Evolutionary conservation across 768 basidiomycete species (phyloP).

Genomic region (Cystobasidium onofrii): DNA sequence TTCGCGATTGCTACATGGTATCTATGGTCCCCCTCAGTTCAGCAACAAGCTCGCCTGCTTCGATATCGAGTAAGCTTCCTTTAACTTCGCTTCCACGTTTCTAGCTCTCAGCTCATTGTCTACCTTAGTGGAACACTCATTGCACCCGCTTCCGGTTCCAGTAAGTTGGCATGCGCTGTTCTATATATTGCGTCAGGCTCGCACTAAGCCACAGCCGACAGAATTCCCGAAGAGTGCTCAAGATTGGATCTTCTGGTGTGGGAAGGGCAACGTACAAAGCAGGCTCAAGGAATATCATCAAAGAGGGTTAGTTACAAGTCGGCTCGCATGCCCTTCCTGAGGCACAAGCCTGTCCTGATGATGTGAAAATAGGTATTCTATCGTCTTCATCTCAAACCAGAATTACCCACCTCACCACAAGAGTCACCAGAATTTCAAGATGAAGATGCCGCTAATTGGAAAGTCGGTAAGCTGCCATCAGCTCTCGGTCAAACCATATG

Average conservation of each 20-base stretch:
- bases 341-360: neutral
- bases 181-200: neutral
- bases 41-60: conserved; percentile 52
- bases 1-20: neutral
- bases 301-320: conserved; percentile 4
- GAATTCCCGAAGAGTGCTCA: conserved; percentile 12
- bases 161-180: neutral
- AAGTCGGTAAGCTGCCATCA: neutral
- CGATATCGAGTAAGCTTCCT: conserved; percentile 50
- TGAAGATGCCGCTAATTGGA: conserved; percentile 23
- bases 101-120: neutral
- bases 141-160: neutral
- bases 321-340: neutral
- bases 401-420: conserved; percentile 6
- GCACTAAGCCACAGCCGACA: neutral
- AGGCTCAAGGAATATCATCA: conserved; percentile 14
- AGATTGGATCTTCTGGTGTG: conserved; percentile 30
- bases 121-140: conserved; percentile 16
- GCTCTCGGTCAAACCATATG: neutral
- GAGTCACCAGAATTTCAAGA: conserved; percentile 14
- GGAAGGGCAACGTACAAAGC: conserved; percentile 6
- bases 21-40: conserved; percentile 17
- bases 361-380: conserved; percentile 4
- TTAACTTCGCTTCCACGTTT: neutral
- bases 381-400: conserved; percentile 28